Evolutionary conservation across 75 land plant genomes (phyloP).

Genomic region (Sequoia sempervirens): DNA sequence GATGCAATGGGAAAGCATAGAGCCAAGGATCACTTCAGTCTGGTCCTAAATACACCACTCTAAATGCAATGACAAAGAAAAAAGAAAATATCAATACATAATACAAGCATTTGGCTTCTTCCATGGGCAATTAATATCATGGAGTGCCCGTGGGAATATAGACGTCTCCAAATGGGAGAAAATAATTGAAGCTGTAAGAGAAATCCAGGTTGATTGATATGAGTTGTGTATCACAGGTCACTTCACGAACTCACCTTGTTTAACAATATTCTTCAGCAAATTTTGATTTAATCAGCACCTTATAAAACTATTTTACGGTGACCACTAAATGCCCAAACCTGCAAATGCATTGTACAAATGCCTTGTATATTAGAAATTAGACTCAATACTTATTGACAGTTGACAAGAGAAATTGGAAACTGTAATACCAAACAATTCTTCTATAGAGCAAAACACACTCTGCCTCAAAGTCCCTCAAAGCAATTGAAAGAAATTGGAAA

Average conservation of each 20-base stretch:
- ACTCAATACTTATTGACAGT: constrained; percentile 1
- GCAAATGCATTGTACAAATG: constrained; percentile 2
- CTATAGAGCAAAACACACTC: not conserved
- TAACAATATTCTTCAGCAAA: not conserved
- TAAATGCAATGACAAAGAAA: not conserved
- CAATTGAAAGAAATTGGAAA: too few species aligned
- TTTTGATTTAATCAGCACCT: not conserved
- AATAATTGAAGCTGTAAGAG: not conserved
- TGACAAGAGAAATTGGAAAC: not conserved
- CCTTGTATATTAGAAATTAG: not conserved
- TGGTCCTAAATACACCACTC: not conserved
- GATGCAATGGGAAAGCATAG: not conserved
- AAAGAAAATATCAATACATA: constrained; percentile 8
- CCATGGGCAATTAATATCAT: not conserved
- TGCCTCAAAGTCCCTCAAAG: not conserved
- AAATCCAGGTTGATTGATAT: not conserved
- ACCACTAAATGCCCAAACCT: constrained; percentile 58
- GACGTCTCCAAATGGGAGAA: not conserved
- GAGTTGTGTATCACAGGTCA: not conserved
- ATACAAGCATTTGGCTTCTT: constrained; percentile 7
- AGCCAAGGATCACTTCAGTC: constrained; percentile 5
- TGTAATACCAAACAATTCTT: not conserved
- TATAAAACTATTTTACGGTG: constrained; percentile 24
- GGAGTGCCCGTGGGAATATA: not conserved
- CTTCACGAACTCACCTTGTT: not conserved